Conservation (phyloP, 2,329 filamentous ascomycete genomes). For the Scytalidium sp. region DNA sequence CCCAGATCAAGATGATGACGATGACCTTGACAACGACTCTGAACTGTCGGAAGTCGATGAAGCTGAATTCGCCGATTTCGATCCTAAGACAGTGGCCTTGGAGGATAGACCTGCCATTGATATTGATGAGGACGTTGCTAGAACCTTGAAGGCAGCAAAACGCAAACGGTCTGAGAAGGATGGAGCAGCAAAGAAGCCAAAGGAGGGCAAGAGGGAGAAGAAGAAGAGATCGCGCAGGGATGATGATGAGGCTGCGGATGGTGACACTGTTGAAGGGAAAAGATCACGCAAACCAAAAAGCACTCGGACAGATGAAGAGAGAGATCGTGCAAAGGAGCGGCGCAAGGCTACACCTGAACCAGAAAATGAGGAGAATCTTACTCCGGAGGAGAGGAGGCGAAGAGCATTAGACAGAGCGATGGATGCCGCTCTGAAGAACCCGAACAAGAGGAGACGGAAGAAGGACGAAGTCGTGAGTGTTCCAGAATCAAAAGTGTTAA, state of each 20-base stretch:
- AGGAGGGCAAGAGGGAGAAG: constrained; percentile 61
- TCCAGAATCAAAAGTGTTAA: neutral
- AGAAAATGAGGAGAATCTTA: constrained; percentile 74
- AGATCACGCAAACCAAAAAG: constrained; percentile 37
- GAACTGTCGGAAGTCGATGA: constrained; percentile 67
- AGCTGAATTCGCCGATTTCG: constrained; percentile 68
- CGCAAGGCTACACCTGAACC: constrained; percentile 54
- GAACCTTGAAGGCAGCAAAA: constrained; percentile 62
- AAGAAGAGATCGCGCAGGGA: constrained; percentile 61
- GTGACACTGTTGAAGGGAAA: constrained; percentile 51
- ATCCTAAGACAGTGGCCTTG: constrained; percentile 60
- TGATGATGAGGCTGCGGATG: constrained; percentile 41
- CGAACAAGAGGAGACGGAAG: constrained; percentile 63
- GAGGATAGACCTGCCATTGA: constrained; percentile 59
- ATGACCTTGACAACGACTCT: constrained; percentile 49
- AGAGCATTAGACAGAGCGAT: constrained; percentile 83
- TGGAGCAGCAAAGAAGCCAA: constrained; percentile 69
- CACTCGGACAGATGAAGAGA: constrained; percentile 39
- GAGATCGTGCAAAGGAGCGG: constrained; percentile 30
- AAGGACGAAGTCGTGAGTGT: constrained; percentile 79
- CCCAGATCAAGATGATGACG: constrained; percentile 26
- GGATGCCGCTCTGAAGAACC: constrained; percentile 83
- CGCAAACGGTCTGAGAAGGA: constrained; percentile 61
- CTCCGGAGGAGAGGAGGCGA: constrained; percentile 79
- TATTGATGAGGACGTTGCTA: constrained; percentile 64